Conservation (phyloP, 2,329 filamentous ascomycete species). For the Neofusicoccum parvum region DNA sequence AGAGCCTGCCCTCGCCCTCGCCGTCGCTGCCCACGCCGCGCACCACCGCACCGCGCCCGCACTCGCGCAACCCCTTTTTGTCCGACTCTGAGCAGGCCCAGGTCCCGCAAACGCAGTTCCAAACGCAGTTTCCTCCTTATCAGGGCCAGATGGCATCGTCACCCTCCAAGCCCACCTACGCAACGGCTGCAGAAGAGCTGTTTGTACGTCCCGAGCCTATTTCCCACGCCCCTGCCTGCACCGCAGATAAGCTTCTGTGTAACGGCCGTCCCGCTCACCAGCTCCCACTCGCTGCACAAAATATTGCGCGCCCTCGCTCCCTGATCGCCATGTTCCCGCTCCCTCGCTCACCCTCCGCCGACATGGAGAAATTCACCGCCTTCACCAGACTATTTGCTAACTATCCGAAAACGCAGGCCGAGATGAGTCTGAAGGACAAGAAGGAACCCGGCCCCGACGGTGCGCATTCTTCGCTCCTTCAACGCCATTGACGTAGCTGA, state of each 20-base stretch:
- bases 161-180: slow-evolving; percentile 42
- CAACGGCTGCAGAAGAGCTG: slow-evolving; percentile 65
- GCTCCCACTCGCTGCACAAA: neutral
- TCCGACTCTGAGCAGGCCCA: neutral
- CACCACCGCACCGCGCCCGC: slow-evolving; percentile 52
- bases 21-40: slow-evolving; percentile 44
- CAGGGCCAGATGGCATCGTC: slow-evolving; percentile 6
- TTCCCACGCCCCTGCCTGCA: slow-evolving; percentile 23
- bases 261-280: slow-evolving; percentile 1
- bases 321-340: slow-evolving; percentile 3
- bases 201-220: slow-evolving; percentile 65
- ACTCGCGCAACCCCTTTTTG: slow-evolving; percentile 77
- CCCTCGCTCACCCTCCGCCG: slow-evolving; percentile 1
- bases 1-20: slow-evolving; percentile 29
- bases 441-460: slow-evolving; percentile 45
- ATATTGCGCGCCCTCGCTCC: neutral
- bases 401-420: slow-evolving; percentile 58
- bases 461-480: neutral
- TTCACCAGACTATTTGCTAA: slow-evolving; percentile 46
- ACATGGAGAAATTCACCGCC: slow-evolving; percentile 45
- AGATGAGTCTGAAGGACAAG: slow-evolving; percentile 67
- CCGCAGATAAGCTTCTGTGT: slow-evolving; percentile 15
- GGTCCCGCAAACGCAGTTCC: slow-evolving; percentile 1
- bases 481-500: slow-evolving; percentile 26
- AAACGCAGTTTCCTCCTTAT: slow-evolving; percentile 11